These are phyloP conservation scores for Samsoniella hepiali DNA, from an alignment of 2,329 filamentous ascomycete species.

Conservation along the genomic window DNA sequence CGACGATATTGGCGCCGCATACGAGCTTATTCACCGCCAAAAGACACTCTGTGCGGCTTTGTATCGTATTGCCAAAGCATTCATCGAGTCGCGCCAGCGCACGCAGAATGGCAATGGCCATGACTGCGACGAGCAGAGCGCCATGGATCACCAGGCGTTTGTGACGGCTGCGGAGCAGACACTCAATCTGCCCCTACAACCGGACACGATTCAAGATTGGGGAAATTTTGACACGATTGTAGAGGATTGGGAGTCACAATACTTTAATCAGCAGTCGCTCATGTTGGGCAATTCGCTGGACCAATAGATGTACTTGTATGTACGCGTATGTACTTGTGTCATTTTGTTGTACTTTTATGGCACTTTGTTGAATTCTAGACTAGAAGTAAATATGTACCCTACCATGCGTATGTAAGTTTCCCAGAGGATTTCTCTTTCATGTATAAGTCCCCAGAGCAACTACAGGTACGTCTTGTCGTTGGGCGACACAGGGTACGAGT, in stretches of 20 bases:
- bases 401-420: no score
- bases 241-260: slow-evolving; percentile 17
- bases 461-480: slow-evolving; percentile 28
- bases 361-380: neutral
- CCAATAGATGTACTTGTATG: neutral
- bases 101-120: neutral
- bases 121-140: neutral
- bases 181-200: slow-evolving; percentile 12
- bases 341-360: no score
- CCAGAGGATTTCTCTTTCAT: no score
- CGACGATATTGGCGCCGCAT: slow-evolving; percentile 2
- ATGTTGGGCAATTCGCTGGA: slow-evolving; percentile 13
- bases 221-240: slow-evolving; percentile 16
- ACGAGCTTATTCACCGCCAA: slow-evolving; percentile 11
- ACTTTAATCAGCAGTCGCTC: slow-evolving; percentile 16
- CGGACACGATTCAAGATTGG: slow-evolving; percentile 11
- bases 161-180: slow-evolving; percentile 4
- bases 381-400: neutral
- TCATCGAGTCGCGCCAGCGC: slow-evolving; percentile 3
- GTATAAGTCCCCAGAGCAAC: neutral
- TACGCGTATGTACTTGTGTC: no score
- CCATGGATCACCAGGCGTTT: neutral
- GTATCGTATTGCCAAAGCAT: slow-evolving; percentile 11
- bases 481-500: slow-evolving; percentile 43
- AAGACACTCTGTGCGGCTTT: slow-evolving; percentile 12